Evolutionary conservation across 225 moss, liverwort and hornwort species (phyloP), one percentile per base, ranked within the genome.

Genomic region (Asterella californica): DNA sequence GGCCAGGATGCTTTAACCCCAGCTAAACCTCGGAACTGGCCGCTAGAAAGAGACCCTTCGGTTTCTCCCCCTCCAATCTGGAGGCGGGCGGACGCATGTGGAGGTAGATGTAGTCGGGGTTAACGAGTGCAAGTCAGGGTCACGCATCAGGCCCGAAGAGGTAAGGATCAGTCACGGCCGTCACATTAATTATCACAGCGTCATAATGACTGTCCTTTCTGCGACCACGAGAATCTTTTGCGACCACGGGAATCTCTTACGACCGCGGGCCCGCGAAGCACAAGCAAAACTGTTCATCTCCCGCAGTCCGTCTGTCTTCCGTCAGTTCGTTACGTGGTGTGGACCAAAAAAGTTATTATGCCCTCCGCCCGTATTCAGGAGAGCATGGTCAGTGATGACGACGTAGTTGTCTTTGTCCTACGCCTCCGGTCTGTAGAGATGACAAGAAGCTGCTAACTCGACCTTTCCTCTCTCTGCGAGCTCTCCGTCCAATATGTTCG

Each of bases 81-180:
- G 36, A 21, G 67, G 34, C 36, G 18, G 36, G 17, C 27, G 19
- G 63, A 27, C 2, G 29, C 10, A 25, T 3, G 32, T 67, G 32
- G 66, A 36, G 70, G 46, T 36, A 71, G 22, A 17, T 1, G 68
- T 0, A 36, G 68, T 9, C 1, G 33, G 68, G 68, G 36, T 2
- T 68, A 12, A 24, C 17, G 7, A 29, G 62, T 22, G 33, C 6
- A 6, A 9, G 65, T 33, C 36, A 45, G 1, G 45, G 45, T 70
- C 70, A 70, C 22, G 19, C 18, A 46, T 21, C 70, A 25, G 45
- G 72, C 11, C 49, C 72, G 65, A 22, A 70, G 42, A 38, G 69
- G 69, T 38, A 45, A 70, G 42, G 72, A 72, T 72, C 46, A 72
- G 72, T 72, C 72, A 72, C 72, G 72, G 72, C 72, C 48, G 72